These are phyloP conservation scores for Amanita phalloides DNA, from an alignment of 768 basidiomycete genomes.

Conservation along the genomic window DNA sequence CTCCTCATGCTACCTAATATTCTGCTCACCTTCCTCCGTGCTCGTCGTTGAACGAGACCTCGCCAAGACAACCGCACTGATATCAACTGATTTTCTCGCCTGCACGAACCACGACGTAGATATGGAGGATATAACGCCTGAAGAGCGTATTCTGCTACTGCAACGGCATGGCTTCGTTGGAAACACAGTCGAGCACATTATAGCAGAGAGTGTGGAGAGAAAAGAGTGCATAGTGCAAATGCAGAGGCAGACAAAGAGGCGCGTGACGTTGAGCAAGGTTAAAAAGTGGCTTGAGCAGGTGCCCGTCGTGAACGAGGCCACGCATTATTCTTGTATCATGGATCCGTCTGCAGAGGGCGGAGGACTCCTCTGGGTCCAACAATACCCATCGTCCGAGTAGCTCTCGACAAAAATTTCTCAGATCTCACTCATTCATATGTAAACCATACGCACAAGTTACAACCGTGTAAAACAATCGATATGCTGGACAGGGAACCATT, in stretches of 20 bases:
- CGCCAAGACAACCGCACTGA: conserved; percentile 11
- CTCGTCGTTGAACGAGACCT: conserved; percentile 26
- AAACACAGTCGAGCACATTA: conserved; percentile 6
- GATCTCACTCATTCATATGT: no score
- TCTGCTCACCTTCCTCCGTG: conserved; percentile 20
- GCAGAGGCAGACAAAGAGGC: conserved; percentile 7
- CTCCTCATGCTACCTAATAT: conserved; percentile 25
- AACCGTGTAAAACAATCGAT: no score
- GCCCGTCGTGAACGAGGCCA: conserved; percentile 23
- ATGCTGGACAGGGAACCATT: no score
- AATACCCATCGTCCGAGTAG: conserved; percentile 8
- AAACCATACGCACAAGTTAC: no score
- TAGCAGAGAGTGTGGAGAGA: conserved; percentile 23
- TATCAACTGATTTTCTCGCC: conserved; percentile 17
- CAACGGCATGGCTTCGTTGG: conserved; percentile 7
- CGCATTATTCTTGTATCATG: conserved; percentile 30
- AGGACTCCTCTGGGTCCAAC: conserved; percentile 23
- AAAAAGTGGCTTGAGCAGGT: conserved; percentile 20
- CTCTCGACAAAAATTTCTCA: no score
- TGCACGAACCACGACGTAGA: conserved; percentile 25
- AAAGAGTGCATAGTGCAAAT: conserved; percentile 17
- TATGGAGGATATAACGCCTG: conserved; percentile 15
- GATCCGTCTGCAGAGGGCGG: conserved; percentile 24
- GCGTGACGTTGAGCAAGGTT: conserved; percentile 13
- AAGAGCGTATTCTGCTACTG: conserved; percentile 12